Evolutionary conservation across 495 filamentous ascomycete species (phyloP), one percentile per base, ranked within the genome.

Genomic region (Tuber brumale): DNA sequence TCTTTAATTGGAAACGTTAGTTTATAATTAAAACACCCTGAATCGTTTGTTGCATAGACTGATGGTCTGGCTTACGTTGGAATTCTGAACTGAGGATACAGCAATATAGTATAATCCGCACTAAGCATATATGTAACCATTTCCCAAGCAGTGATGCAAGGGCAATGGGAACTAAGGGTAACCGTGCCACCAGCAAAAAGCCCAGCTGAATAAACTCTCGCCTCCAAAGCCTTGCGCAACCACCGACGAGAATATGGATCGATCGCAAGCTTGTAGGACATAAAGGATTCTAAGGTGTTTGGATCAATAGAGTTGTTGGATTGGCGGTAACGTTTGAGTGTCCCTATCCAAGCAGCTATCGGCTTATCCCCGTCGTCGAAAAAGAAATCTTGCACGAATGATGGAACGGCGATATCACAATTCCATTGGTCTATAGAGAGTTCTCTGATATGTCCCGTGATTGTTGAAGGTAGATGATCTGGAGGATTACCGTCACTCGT

Each of bases 321-420:
- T 3, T 10, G 0, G 14, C 31, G n/a, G n/a, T 61, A 61, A n/a
- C 27, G 14, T 61, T n/a, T 61, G 51, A 61, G 51, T 31, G 51
- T 61, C 51, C 27, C 51, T 16, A 10, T 61, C 51, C 51, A 61
- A 27, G 51, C n/a, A 61, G 10, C 2, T n/a, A 61, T n/a, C 21
- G 48, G 51, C 23, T 61, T n/a, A 61, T 61, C 5, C n/a, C 27
- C 27, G 9, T 61, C 51, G 10, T 61, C 51, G 9, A 61, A 61
- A n/a, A 61, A 61, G 51, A 61, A 61, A 61, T 61, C 51, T n/a
- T 61, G n/a, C n/a, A 61, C 51, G 5, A 61, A 61, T 27, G 51
- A 61, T 27, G 51, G 51, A 27, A 61, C 14, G n/a, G 21, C 51
- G 12, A 61, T 31, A 61, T 61, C 51, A 12, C 51, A 61, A 61